phyloP scores from a whole-genome alignment of 2,329 filamentous ascomycete genomes.

The Beauveria bassiana region DNA sequence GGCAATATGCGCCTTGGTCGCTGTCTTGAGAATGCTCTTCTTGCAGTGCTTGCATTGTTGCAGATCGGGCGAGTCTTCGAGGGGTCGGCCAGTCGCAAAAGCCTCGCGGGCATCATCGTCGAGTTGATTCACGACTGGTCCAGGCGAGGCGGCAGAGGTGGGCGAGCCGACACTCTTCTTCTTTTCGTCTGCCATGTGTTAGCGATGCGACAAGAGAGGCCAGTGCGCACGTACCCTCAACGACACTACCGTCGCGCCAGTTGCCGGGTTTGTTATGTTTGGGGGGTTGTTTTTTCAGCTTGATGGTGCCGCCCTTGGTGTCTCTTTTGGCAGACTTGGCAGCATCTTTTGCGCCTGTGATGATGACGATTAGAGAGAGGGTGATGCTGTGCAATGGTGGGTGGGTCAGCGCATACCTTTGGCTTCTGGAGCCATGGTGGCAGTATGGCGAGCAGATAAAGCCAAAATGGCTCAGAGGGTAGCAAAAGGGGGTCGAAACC shows the following conservation, averaged over 20 bases:
- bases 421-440: conserved; percentile 11
- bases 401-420: conserved; percentile 8
- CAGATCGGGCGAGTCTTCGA: conserved; percentile 72
- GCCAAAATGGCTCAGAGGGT: background rate
- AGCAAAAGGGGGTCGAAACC: background rate
- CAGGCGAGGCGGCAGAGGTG: conserved; percentile 39
- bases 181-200: conserved; percentile 39
- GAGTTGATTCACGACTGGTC: conserved; percentile 56
- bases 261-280: conserved; percentile 61
- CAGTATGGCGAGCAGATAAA: background rate
- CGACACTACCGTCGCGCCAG: conserved; percentile 60
- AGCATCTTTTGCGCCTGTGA: conserved; percentile 49
- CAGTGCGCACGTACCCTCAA: conserved; percentile 44
- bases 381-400: background rate
- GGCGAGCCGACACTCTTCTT: conserved; percentile 40
- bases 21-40: conserved; percentile 70
- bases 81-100: conserved; percentile 72
- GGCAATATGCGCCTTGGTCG: conserved; percentile 71
- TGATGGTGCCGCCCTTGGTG: conserved; percentile 44
- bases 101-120: conserved; percentile 70
- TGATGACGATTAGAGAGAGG: background rate
- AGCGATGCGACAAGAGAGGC: background rate
- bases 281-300: conserved; percentile 54
- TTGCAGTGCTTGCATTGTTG: conserved; percentile 93
- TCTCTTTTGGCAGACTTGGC: conserved; percentile 52